Percentiles rank a stretch among this genome's conserved stretches.
Evolutionary conservation across 2,329 filamentous ascomycete species (phyloP).

Genomic region (Colletotrichum orbiculare): DNA sequence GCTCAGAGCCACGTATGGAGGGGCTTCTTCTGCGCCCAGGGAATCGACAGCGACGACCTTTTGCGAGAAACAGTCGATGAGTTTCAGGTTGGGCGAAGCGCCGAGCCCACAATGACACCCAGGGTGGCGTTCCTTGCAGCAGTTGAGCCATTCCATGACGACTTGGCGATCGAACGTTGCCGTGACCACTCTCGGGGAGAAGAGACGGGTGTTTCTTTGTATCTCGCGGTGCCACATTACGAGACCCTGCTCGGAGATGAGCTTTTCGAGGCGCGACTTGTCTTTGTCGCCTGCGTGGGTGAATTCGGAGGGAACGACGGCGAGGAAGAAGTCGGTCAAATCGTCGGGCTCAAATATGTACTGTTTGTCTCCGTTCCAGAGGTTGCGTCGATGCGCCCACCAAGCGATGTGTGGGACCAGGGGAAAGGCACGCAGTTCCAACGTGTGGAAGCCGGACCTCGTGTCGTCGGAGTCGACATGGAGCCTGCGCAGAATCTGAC

Average conservation of each 20-base stretch:
- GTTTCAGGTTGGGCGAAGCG: constrained; percentile 10
- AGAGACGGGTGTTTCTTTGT: constrained; percentile 5
- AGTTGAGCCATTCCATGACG: constrained; percentile 15
- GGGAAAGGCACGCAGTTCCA: constrained; percentile 17
- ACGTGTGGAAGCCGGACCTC: constrained; percentile 17
- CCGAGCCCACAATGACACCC: constrained; percentile 12
- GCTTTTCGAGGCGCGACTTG: constrained; percentile 10
- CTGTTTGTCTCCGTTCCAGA: constrained; percentile 17
- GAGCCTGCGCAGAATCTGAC: constrained; percentile 9
- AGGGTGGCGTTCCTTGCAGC: constrained; percentile 9
- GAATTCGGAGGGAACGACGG: constrained; percentile 18
- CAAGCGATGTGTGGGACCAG: constrained; percentile 13
- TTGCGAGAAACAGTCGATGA: constrained; percentile 13
- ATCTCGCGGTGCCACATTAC: constrained; percentile 22
- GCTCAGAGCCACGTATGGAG: constrained; percentile 19
- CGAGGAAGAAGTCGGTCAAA: constrained; percentile 22
- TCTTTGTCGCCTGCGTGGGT: constrained; percentile 19
- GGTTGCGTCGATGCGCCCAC: constrained; percentile 7
- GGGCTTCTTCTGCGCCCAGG: not conserved
- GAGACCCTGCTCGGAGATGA: constrained; percentile 8
- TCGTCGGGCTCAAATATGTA: constrained; percentile 14
- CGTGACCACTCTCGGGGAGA: constrained; percentile 16
- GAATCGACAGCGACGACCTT: constrained; percentile 13
- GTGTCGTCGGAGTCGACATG: constrained; percentile 1
- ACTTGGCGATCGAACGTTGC: constrained; percentile 9